Evolutionary conservation across 164 flowering plant genomes (phyloP), one percentile per base, ranked within the genome.

Genomic region (Chloranthus sessilifolius): DNA sequence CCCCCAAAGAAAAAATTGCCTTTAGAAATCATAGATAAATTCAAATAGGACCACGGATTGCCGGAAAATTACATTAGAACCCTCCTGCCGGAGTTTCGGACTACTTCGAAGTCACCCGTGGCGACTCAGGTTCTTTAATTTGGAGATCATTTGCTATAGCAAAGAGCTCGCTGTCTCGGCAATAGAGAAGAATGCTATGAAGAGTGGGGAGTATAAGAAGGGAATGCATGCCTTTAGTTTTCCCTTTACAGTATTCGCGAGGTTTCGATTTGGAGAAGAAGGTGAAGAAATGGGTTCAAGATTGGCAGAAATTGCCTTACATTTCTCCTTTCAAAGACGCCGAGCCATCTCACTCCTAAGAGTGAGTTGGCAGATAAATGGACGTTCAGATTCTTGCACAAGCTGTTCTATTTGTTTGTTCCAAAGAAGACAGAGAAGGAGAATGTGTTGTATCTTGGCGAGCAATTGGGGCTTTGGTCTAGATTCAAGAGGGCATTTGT

Each of bases 231-330:
- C 68, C 71, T 0, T 47, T 78, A 11, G 67, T 54, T 3, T 88
- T 76, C 47, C 77, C 89, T 12, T 31, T 79, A 64, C 65, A 79
- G 40, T 78, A 67, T 47, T 72, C 97, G 0, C 70, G 47, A 42
- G 90, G 89, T 34, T 78, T 76, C 58, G 83, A 75, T 65, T 58
- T 85, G 75, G 75, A 83, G 62, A 83, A 77, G 68, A 79, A 71
- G 65, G 59, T 73, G 42, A 66, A 66, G 71, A 72, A 68, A 25
- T 85, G 90, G 92, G 34, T 73, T 2, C 77, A 78, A 29, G 78
- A 77, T 2, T 89, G 95, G 97, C 88, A 83, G 67, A 79, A 69
- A 49, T 62, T 89, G 72, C 90, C 90, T 4, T 89, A 89, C 58
- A 53, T 83, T 45, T 83, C 95, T 7, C 94, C 97, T 0, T 89